Evolutionary conservation across 2,329 filamentous ascomycete species (phyloP).

Genomic region (Acrocalymma vagum): DNA sequence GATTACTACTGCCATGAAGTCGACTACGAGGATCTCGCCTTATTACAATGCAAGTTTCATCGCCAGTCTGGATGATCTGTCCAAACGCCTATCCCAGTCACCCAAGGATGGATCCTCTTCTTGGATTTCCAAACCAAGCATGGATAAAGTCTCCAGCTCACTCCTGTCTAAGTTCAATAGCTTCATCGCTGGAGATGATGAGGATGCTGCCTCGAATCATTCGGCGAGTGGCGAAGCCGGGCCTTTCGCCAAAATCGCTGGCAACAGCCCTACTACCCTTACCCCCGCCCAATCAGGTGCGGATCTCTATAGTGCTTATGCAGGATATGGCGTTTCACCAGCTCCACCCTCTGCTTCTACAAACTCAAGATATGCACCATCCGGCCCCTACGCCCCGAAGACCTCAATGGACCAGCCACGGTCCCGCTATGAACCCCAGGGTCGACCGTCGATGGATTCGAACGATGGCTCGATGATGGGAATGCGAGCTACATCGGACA

Average conservation of each 20-base stretch:
- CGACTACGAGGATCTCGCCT: conserved; percentile 82
- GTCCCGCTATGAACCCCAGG: conserved; percentile 56
- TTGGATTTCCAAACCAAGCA: conserved; percentile 94
- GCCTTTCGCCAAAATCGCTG: conserved; percentile 82
- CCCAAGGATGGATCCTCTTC: conserved; percentile 82
- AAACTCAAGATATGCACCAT: conserved; percentile 51
- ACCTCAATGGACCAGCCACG: conserved; percentile 61
- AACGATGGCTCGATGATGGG: conserved; percentile 29
- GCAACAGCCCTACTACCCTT: conserved; percentile 62
- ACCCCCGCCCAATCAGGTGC: conserved; percentile 70
- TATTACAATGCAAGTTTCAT: conserved; percentile 85
- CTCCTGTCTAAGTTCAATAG: conserved; percentile 95
- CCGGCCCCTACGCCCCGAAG: conserved; percentile 53
- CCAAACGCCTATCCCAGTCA: conserved; percentile 82
- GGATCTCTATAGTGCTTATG: conserved; percentile 78
- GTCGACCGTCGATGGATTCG: conserved; percentile 49
- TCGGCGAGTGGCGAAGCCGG: conserved; percentile 67
- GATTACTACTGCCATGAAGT: conserved; percentile 77
- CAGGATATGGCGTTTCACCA: conserved; percentile 55
- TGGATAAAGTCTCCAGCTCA: conserved; percentile 92
- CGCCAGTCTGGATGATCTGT: conserved; percentile 81
- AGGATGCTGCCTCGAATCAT: conserved; percentile 68
- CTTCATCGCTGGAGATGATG: conserved; percentile 92
- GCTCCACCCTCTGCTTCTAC: conserved; percentile 28
- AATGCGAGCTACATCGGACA: conserved; percentile 38